phyloP scores from a whole-genome alignment of 768 basidiomycete species.

The Lactarius quietus region DNA sequence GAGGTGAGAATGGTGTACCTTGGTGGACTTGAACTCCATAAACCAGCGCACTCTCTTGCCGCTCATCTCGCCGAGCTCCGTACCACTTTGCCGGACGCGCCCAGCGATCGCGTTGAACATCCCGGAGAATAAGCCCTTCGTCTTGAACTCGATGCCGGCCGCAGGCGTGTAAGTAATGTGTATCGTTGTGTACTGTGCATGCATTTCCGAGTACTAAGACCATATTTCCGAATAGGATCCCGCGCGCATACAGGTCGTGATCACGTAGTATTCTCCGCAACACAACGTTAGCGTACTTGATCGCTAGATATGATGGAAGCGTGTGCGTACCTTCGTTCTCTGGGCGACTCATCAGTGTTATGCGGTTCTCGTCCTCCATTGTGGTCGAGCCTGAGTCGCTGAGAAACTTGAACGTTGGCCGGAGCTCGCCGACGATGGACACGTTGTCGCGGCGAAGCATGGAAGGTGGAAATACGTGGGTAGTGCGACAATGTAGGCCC shows the following conservation, averaged over 20 bases:
- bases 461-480: slow-evolving; percentile 91
- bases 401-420: slow-evolving; percentile 93
- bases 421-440: slow-evolving; percentile 85
- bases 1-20: slow-evolving; percentile 41
- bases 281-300: neutral
- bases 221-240: slow-evolving; percentile 91
- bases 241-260: slow-evolving; percentile 91
- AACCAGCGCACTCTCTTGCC: slow-evolving; percentile 84
- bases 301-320: no score
- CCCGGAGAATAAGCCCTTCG: slow-evolving; percentile 98
- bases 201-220: slow-evolving; percentile 92
- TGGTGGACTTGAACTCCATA: slow-evolving; percentile 80
- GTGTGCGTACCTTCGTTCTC: slow-evolving; percentile 68
- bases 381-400: slow-evolving; percentile 95
- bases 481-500: slow-evolving; percentile 77
- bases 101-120: slow-evolving; percentile 91
- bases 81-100: slow-evolving; percentile 58
- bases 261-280: slow-evolving; percentile 67
- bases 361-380: slow-evolving; percentile 95
- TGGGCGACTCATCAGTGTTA: slow-evolving; percentile 74
- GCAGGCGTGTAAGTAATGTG: slow-evolving; percentile 62
- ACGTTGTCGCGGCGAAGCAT: slow-evolving; percentile 88
- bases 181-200: slow-evolving; percentile 80
- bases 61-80: slow-evolving; percentile 77
- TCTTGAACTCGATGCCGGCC: slow-evolving; percentile 98